These are phyloP conservation scores for Amphichorda felina DNA, from an alignment of 2,329 filamentous ascomycete species.

Conservation along the genomic window DNA sequence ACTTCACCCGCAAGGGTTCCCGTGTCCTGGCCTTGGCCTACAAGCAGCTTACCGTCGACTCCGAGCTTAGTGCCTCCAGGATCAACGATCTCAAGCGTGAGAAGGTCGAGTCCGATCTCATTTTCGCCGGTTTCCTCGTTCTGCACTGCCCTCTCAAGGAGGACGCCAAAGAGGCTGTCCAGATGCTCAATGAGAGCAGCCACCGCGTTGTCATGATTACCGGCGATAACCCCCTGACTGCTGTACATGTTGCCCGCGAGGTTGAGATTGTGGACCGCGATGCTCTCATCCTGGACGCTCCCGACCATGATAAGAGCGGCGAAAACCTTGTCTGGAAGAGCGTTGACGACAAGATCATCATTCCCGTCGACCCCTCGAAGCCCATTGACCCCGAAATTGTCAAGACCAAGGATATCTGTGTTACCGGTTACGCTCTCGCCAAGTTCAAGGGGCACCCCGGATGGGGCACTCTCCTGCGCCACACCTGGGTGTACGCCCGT, in stretches of 20 bases:
- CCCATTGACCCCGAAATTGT: constrained; percentile 73
- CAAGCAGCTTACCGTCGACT: constrained; percentile 75
- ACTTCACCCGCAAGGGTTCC: constrained; percentile 91
- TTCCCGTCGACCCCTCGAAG: constrained; percentile 73
- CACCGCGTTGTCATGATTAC: constrained; percentile 99
- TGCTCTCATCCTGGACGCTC: constrained; percentile 86
- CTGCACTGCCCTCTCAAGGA: constrained; percentile 94
- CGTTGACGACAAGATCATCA: constrained; percentile 79
- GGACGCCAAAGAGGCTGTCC: constrained; percentile 85
- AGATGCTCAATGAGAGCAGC: constrained; percentile 97
- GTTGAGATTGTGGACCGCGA: constrained; percentile 97
- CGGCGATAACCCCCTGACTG: constrained; percentile 92
- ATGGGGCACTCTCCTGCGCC: constrained; percentile 65
- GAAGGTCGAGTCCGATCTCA: constrained; percentile 72
- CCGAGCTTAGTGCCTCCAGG: constrained; percentile 68
- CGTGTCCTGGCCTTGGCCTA: constrained; percentile 89
- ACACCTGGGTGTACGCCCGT: constrained; percentile 96
- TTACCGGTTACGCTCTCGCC: constrained; percentile 85
- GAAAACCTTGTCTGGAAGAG: constrained; percentile 87
- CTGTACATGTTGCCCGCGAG: constrained; percentile 86
- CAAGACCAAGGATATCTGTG: constrained; percentile 78
- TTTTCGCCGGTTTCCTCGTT: constrained; percentile 91
- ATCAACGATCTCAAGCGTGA: constrained; percentile 95
- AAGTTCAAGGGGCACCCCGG: constrained; percentile 77
- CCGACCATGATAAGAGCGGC: constrained; percentile 74